phyloP scores from a whole-genome alignment of 306 rosid genomes.

The Arachis hypogaea region DNA sequence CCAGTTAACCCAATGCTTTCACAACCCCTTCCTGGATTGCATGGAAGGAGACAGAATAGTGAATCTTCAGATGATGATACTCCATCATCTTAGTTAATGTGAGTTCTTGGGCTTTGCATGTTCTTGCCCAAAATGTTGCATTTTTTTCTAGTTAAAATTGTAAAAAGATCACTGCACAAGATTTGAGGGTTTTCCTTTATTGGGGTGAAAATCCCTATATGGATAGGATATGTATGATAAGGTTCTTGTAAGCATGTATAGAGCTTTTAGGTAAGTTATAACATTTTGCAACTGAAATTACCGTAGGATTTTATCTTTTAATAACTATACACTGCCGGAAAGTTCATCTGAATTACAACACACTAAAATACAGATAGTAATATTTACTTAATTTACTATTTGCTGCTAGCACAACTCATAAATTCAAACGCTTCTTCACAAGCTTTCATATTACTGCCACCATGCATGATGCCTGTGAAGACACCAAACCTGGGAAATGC shows the following conservation, averaged over 20 bases:
- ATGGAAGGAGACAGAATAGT: constrained; percentile 42
- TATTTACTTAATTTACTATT: background rate
- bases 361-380: background rate
- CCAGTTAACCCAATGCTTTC: constrained; percentile 85
- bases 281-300: constrained; percentile 20
- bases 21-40: constrained; percentile 60
- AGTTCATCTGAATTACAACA: too few species aligned
- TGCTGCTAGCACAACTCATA: constrained; percentile 7
- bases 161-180: constrained; percentile 58
- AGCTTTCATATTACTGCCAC: background rate
- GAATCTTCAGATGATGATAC: constrained; percentile 66
- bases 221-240: constrained; percentile 39
- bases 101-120: constrained; percentile 23
- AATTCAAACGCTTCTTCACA: background rate
- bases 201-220: constrained; percentile 29
- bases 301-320: background rate
- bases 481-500: too few species aligned
- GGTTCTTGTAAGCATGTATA: constrained; percentile 38
- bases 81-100: constrained; percentile 49
- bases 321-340: too few species aligned
- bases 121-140: constrained; percentile 33
- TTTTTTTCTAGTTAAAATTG: constrained; percentile 41
- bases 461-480: background rate
- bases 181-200: constrained; percentile 41
- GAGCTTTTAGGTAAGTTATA: constrained; percentile 33